A percentile compares a stretch with the other conserved stretches of the same genome.
These are phyloP conservation scores for Camellia japonica DNA, from an alignment of 148 eudicot genomes.

Conservation along the genomic window DNA sequence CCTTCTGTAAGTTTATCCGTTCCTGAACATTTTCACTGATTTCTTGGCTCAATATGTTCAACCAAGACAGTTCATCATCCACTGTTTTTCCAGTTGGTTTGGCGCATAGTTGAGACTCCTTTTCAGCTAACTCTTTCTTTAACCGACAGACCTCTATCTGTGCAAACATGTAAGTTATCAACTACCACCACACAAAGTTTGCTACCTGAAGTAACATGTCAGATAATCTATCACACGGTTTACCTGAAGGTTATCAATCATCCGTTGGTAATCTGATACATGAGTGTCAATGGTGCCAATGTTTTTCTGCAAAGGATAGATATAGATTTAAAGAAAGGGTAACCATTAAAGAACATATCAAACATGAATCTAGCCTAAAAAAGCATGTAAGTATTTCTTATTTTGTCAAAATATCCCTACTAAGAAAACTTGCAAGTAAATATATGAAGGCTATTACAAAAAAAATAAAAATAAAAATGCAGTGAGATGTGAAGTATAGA, in stretches of 20 bases:
- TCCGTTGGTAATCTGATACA: constrained; percentile 83
- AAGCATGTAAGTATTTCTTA: too few relatives aligned
- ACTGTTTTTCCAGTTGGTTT: constrained; percentile 60
- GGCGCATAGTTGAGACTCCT: constrained; percentile 56
- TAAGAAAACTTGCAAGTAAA: neutral
- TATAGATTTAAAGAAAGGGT: constrained; percentile 13
- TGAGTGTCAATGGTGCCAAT: constrained; percentile 65
- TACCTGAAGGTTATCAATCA: constrained; percentile 86
- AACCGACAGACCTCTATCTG: constrained; percentile 75
- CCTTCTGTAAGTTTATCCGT: constrained; percentile 84
- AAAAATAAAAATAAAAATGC: neutral
- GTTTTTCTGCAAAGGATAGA: constrained; percentile 54
- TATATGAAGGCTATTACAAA: neutral
- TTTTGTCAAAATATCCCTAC: too few relatives aligned
- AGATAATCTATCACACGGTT: constrained; percentile 9
- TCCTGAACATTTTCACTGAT: constrained; percentile 84
- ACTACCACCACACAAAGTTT: neutral
- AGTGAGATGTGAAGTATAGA: neutral
- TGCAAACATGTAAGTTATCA: constrained; percentile 9
- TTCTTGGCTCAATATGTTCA: constrained; percentile 71
- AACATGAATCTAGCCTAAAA: neutral
- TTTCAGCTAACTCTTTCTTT: constrained; percentile 68
- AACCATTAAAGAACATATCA: neutral
- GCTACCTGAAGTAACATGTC: constrained; percentile 9
- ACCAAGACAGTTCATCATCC: constrained; percentile 74